Evolutionary conservation across 768 basidiomycete species (phyloP), one percentile per base, ranked within the genome.

Genomic region (Kwoniella sp.): DNA sequence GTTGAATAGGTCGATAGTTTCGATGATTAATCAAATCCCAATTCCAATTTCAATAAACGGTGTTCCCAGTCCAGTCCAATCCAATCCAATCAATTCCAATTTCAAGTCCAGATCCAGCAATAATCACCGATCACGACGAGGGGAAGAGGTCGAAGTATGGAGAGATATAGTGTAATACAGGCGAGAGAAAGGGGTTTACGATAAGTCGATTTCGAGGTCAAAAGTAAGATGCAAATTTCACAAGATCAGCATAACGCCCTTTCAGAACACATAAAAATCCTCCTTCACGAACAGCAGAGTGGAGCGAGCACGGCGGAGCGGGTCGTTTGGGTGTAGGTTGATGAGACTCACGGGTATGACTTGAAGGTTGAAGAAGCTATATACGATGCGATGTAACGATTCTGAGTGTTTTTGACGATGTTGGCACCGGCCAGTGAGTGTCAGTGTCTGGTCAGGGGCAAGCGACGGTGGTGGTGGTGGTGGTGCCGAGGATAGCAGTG

Each of bases 311-410:
- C 8, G 17, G 17, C 40, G 40, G 40, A 6, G 24, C 22, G 26
- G 7, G 30, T 33, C 44, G 2, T 3, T 3, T 17, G n/a, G n/a
- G 5, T 24, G 21, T 19, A 40, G 26, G 27, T 40, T 22, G 27
- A 25, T n/a, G 19, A 63, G 40, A 44, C 61, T 63, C 27, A 63
- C 61, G 55, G 61, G 46, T 63, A 47, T 56, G 61, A 51, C 61
- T 63, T 63, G 61, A 63, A 48, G 61, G 54, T 47, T 63, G 54
- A 55, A 62, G 52, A 62, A 48, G 44, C n/a, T n/a, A n/a, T 30
- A 53, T 62, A 21, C 8, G 50, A 22, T 8, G 22, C 30, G 33
- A 19, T 61, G 30, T 52, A 51, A 40, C 21, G 24, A 51, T 40
- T 44, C 21, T 55, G 21, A 33, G 37, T 44, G 37, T 26, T 44